Evolutionary conservation across 768 basidiomycete species (phyloP).

Genomic region (Suillus spraguei): DNA sequence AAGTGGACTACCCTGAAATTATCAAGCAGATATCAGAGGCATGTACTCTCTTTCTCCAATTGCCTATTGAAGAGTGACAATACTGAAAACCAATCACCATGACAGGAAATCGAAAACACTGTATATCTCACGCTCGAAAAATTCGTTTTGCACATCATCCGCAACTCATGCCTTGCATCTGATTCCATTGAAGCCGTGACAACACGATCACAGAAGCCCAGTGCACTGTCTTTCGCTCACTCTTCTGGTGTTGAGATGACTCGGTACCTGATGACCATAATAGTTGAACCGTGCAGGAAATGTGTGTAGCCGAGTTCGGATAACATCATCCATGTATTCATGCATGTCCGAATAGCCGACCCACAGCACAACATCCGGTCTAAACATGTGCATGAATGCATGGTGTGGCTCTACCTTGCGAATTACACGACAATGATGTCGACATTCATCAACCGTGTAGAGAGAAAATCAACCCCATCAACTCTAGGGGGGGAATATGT

Average conservation of each 20-base stretch:
- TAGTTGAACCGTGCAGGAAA: not conserved
- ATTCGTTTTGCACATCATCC: slow-evolving; percentile 50
- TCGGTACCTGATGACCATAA: slow-evolving; percentile 34
- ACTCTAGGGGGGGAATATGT: too few species aligned
- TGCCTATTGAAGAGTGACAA: not conserved
- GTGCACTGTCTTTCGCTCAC: slow-evolving; percentile 66
- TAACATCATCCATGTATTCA: not conserved
- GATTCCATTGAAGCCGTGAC: slow-evolving; percentile 43
- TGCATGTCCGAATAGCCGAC: not conserved
- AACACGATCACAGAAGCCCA: slow-evolving; percentile 66
- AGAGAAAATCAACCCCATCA: too few species aligned
- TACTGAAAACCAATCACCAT: not conserved
- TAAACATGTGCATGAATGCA: too few species aligned
- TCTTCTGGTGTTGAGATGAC: slow-evolving; percentile 51
- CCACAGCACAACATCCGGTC: too few species aligned
- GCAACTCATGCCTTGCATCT: slow-evolving; percentile 37
- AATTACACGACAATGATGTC: too few species aligned
- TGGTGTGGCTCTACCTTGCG: too few species aligned
- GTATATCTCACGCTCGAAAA: slow-evolving; percentile 59
- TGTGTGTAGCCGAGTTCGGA: not conserved
- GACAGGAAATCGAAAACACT: slow-evolving; percentile 50
- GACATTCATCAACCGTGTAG: too few species aligned
- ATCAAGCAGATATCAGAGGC: slow-evolving; percentile 35
- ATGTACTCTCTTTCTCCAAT: slow-evolving; percentile 3
- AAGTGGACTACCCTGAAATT: slow-evolving; percentile 41